phyloP scores from a whole-genome alignment of 164 flowering plant genomes.

The Magnolia changhungtana region DNA sequence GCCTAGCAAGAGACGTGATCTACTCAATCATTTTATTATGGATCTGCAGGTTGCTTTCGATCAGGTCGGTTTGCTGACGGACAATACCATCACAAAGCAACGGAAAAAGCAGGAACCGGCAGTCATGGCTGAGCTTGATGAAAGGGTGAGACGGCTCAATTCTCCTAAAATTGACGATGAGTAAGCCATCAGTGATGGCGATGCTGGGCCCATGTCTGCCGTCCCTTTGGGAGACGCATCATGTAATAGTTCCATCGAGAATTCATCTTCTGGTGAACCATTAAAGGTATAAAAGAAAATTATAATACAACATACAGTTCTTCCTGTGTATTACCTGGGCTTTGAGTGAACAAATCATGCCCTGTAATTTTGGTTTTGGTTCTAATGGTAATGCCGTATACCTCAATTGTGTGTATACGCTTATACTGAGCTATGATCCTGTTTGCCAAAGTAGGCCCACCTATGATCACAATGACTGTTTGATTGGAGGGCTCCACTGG shows the following conservation, averaged over 20 bases:
- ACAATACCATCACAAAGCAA: slow-evolving; percentile 79
- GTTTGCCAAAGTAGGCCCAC: too few species aligned
- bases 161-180: slow-evolving; percentile 34
- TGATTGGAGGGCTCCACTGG: too few species aligned
- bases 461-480: too few species aligned
- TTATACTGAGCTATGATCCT: too few species aligned
- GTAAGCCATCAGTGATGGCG: background rate
- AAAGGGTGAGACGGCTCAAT: slow-evolving; percentile 69
- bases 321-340: background rate
- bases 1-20: background rate
- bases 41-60: slow-evolving; percentile 86
- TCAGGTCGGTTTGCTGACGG: slow-evolving; percentile 77
- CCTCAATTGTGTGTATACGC: too few species aligned
- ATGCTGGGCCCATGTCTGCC: background rate
- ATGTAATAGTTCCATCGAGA: background rate
- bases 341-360: background rate
- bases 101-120: slow-evolving; percentile 95
- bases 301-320: background rate
- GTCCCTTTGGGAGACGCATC: background rate
- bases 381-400: background rate
- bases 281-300: background rate
- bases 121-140: slow-evolving; percentile 91
- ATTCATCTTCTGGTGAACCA: background rate
- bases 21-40: background rate
- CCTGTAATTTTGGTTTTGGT: background rate